These are phyloP conservation scores for Coemansia erecta DNA, from an alignment of 192 early-diverging fungal genomes.

Conservation along the genomic window DNA sequence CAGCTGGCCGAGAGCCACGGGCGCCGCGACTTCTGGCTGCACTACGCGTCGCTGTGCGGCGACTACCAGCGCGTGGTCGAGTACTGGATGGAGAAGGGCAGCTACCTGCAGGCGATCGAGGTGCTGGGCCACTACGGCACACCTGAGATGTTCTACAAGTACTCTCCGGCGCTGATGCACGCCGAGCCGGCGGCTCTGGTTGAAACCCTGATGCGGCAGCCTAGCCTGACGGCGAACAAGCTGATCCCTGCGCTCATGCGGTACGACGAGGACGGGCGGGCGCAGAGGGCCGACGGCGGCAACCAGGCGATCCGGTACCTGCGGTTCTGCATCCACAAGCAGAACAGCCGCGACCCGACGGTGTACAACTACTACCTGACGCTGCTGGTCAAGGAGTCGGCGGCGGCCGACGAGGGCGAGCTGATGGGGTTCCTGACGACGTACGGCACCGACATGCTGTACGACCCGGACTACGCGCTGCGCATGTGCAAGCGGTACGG, in stretches of 20 bases:
- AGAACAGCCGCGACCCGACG: constrained; percentile 78
- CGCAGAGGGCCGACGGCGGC: constrained; percentile 19
- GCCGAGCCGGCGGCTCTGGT: constrained; percentile 82
- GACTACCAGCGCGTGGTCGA: constrained; percentile 86
- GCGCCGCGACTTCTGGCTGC: constrained; percentile 73
- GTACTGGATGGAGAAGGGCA: constrained; percentile 77
- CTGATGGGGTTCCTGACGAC: constrained; percentile 74
- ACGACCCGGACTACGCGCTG: constrained; percentile 89
- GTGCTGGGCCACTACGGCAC: constrained; percentile 77
- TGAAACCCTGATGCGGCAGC: constrained; percentile 80
- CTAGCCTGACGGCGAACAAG: constrained; percentile 75
- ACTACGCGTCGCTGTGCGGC: constrained; percentile 77
- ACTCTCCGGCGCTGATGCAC: constrained; percentile 82
- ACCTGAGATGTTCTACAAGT: constrained; percentile 85
- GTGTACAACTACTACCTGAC: constrained; percentile 94
- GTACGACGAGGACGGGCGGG: constrained; percentile 58
- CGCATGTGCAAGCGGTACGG: constrained; percentile 81
- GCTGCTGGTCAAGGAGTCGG: constrained; percentile 36
- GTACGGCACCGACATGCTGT: constrained; percentile 73
- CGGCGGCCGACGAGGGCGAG: constrained; percentile 59
- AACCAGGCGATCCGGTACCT: constrained; percentile 91
- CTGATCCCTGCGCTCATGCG: constrained; percentile 87
- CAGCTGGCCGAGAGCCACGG: constrained; percentile 86
- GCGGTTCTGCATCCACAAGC: constrained; percentile 72
- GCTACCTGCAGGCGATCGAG: constrained; percentile 74